These are phyloP conservation scores for Alternaria conjuncta DNA, from an alignment of 2,329 filamentous ascomycete genomes.

Conservation along the genomic window DNA sequence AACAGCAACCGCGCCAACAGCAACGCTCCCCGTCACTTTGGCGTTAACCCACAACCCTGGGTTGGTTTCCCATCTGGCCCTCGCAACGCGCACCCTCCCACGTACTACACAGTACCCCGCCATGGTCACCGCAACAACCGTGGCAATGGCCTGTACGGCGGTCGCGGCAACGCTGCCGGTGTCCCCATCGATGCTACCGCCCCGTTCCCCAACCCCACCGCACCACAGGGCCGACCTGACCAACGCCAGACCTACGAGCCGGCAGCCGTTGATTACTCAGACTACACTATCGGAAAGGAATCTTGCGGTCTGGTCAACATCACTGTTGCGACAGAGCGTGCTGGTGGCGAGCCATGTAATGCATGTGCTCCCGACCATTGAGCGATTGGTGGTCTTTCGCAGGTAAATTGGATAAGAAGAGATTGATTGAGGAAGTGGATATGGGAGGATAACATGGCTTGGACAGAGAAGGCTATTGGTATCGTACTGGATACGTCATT, in stretches of 20 bases:
- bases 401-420: background rate
- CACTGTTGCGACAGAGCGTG: background rate
- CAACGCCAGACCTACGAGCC: background rate
- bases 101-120: conserved; percentile 3
- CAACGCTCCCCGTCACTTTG: conserved; percentile 1
- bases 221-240: conserved; percentile 28
- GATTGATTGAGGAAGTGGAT: background rate
- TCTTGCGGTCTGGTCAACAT: conserved; percentile 9
- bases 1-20: conserved; percentile 5
- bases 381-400: background rate
- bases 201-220: conserved; percentile 40
- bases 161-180: conserved; percentile 19
- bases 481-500: background rate
- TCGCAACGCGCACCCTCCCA: background rate
- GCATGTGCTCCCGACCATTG: conserved; percentile 9
- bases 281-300: conserved; percentile 4
- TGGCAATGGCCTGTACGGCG: conserved; percentile 35
- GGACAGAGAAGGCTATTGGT: background rate
- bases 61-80: conserved; percentile 7
- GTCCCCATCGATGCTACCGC: conserved; percentile 39
- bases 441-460: background rate
- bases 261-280: background rate
- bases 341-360: conserved; percentile 7
- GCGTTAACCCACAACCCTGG: conserved; percentile 17
- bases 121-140: conserved; percentile 1